A percentile compares a stretch with the other conserved stretches of the same genome.
Evolutionary conservation across 2,329 filamentous ascomycete species (phyloP).

Genomic region (Tolypocladium pustulatum): DNA sequence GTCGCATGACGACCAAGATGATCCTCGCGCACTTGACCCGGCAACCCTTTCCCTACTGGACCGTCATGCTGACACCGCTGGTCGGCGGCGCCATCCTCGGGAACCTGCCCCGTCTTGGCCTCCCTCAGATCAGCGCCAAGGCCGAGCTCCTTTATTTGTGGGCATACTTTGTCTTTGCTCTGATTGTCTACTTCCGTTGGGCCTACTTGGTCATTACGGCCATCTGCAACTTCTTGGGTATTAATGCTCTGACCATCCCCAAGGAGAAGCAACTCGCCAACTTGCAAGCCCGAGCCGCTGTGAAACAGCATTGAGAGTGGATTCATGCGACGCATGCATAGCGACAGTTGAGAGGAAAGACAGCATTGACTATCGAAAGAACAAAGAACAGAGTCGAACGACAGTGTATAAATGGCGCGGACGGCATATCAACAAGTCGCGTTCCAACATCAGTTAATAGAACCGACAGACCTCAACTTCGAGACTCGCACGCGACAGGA

Average conservation of each 20-base stretch:
- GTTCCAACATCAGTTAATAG: background rate
- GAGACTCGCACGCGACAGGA: background rate
- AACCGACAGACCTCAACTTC: background rate
- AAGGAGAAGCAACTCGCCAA: conserved; percentile 48
- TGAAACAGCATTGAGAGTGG: conserved; percentile 20
- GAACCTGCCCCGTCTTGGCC: conserved; percentile 70
- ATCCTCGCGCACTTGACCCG: conserved; percentile 90
- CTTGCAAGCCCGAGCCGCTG: conserved; percentile 28
- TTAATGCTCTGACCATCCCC: conserved; percentile 87
- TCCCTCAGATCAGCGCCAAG: conserved; percentile 52
- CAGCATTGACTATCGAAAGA: background rate
- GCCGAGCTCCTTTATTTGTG: conserved; percentile 74
- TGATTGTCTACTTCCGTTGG: conserved; percentile 87
- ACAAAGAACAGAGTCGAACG: background rate
- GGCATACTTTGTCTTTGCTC: conserved; percentile 72
- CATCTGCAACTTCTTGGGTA: conserved; percentile 86
- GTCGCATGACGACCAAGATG: conserved; percentile 97
- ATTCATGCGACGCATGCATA: background rate
- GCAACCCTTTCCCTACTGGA: conserved; percentile 96
- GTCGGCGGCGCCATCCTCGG: conserved; percentile 73
- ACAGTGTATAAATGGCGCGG: background rate
- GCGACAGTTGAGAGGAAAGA: background rate
- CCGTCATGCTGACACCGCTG: conserved; percentile 77
- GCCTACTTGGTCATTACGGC: conserved; percentile 80
- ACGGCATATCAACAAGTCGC: background rate